phyloP scores from a whole-genome alignment of 2,329 filamentous ascomycete genomes.

The Fusarium euwallaceae region DNA sequence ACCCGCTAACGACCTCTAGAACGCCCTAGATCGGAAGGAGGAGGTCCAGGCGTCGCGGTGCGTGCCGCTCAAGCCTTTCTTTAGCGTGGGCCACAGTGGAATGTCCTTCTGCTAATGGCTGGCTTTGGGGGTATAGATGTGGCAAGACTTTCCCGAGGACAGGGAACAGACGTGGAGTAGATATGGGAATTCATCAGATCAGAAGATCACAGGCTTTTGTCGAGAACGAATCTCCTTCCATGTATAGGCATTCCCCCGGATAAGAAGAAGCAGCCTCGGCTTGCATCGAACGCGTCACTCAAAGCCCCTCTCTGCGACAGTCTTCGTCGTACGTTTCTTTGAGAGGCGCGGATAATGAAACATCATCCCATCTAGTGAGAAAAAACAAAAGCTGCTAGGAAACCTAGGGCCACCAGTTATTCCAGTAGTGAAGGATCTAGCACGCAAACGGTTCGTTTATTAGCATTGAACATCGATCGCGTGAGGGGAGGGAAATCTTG shows the following conservation, averaged over 20 bases:
- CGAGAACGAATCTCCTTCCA: neutral
- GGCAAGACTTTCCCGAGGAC: neutral
- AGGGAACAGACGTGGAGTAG: neutral
- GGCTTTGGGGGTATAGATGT: neutral
- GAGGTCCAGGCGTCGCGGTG: neutral
- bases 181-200: neutral
- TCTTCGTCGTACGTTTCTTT: neutral
- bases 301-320: neutral
- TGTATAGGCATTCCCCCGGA: neutral
- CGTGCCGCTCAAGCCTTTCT: slow-evolving; percentile 11
- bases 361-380: neutral
- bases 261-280: neutral
- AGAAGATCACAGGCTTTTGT: neutral
- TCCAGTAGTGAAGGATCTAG: slow-evolving; percentile 19
- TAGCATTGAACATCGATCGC: neutral
- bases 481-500: slow-evolving; percentile 10
- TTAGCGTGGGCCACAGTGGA: neutral
- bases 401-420: slow-evolving; percentile 23
- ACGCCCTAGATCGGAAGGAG: neutral
- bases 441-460: slow-evolving; percentile 10
- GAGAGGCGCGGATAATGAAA: neutral
- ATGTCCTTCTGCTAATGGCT: neutral
- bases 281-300: neutral
- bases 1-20: neutral
- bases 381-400: neutral